phyloP scores from a whole-genome alignment of 768 basidiomycete genomes.

The Leccinum incarnatum region DNA sequence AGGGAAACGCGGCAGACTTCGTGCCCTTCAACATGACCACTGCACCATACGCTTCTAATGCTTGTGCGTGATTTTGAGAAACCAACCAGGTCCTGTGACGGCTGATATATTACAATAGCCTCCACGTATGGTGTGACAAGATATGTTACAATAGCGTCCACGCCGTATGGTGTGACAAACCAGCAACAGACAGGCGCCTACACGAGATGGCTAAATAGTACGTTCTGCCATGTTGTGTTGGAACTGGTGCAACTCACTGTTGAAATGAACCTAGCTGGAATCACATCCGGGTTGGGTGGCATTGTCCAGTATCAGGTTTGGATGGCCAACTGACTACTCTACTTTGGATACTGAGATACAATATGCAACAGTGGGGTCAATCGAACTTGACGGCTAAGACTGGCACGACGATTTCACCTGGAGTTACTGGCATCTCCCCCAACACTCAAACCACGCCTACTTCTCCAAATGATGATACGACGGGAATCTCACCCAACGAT shows the following conservation, averaged over 20 bases:
- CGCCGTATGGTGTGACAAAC: slow-evolving; percentile 49
- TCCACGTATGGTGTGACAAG: slow-evolving; percentile 46
- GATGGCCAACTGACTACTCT: not conserved
- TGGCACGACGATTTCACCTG: slow-evolving; percentile 45
- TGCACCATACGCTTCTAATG: slow-evolving; percentile 40
- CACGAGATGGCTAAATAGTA: slow-evolving; percentile 50
- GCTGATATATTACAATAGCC: slow-evolving; percentile 11
- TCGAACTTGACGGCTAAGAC: slow-evolving; percentile 41
- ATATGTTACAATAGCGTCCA: slow-evolving; percentile 13
- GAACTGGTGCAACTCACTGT: slow-evolving; percentile 3
- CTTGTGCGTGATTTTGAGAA: slow-evolving; percentile 19
- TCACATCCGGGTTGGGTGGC: slow-evolving; percentile 34
- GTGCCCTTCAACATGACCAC: slow-evolving; percentile 59
- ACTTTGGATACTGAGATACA: slow-evolving; percentile 11
- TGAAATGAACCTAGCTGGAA: slow-evolving; percentile 34
- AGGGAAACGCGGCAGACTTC: slow-evolving; percentile 48
- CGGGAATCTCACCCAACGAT: slow-evolving; percentile 61
- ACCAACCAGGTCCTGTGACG: not conserved
- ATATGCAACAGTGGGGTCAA: slow-evolving; percentile 52
- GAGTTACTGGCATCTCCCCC: slow-evolving; percentile 28
- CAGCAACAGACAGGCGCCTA: slow-evolving; percentile 53
- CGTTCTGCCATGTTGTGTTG: slow-evolving; percentile 8
- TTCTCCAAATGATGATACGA: slow-evolving; percentile 31
- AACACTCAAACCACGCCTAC: slow-evolving; percentile 32
- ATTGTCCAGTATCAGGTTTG: slow-evolving; percentile 32